Evolutionary conservation across 1,139 yeast genomes (phyloP).

Genomic region (Suhomyces choctaworum): DNA sequence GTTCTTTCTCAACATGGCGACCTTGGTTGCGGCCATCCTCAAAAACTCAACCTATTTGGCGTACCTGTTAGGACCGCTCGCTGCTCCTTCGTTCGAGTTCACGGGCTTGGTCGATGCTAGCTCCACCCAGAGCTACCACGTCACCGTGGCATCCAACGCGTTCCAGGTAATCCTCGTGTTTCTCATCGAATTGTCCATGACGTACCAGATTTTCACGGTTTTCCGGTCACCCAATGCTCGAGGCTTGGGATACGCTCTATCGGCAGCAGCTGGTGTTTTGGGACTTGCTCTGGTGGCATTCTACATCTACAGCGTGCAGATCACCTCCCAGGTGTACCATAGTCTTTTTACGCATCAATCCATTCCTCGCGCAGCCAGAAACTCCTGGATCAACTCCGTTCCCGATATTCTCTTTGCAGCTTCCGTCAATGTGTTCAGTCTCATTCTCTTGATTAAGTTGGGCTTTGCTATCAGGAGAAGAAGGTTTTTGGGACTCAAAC

Average conservation of each 20-base stretch:
- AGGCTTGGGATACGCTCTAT: conserved; percentile 39
- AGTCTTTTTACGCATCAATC: conserved; percentile 12
- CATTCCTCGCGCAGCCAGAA: neutral
- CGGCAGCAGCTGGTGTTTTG: conserved; percentile 40
- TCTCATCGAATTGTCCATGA: conserved; percentile 62
- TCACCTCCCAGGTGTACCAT: conserved; percentile 14
- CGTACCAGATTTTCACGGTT: conserved; percentile 69
- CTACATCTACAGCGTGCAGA: conserved; percentile 43
- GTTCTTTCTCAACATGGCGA: conserved; percentile 64
- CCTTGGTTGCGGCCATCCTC: conserved; percentile 54
- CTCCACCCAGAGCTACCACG: conserved; percentile 1
- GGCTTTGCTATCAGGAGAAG: conserved; percentile 68
- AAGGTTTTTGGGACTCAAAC: conserved; percentile 72
- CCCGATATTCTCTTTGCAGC: conserved; percentile 66
- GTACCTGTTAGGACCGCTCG: conserved; percentile 54
- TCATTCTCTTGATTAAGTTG: conserved; percentile 62
- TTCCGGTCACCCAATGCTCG: conserved; percentile 56
- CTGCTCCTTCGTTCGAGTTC: conserved; percentile 49
- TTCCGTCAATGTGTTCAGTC: conserved; percentile 63
- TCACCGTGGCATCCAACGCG: conserved; percentile 59
- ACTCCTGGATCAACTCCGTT: conserved; percentile 40
- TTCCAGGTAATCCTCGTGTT: conserved; percentile 59
- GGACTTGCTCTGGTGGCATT: conserved; percentile 54
- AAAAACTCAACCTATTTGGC: conserved; percentile 60
- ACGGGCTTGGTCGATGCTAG: conserved; percentile 42